Evolutionary conservation across 1,284 basidiomycete genomes (phyloP).

Genomic region (Sanghuangporus sanghuang): DNA sequence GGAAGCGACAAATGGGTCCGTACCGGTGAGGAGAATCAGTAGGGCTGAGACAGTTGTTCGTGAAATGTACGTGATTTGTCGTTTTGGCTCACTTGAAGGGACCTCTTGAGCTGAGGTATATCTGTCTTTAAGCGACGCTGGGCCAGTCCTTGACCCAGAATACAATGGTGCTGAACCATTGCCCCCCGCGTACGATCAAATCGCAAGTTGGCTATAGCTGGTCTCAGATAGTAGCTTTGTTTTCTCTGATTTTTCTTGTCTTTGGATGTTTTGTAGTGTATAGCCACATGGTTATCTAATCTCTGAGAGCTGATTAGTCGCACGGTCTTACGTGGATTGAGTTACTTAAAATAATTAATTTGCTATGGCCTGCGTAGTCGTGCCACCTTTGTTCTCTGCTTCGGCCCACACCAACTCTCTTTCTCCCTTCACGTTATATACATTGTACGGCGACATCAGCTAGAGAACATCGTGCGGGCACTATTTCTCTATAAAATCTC

Average conservation of each 20-base stretch:
- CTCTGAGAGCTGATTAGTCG: background rate
- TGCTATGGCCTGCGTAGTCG: background rate
- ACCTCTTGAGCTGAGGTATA: background rate
- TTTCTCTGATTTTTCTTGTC: background rate
- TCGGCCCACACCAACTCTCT: background rate
- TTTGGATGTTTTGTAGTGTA: background rate
- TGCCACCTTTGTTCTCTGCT: background rate
- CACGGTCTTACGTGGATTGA: background rate
- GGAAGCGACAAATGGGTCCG: background rate
- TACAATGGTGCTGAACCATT: background rate
- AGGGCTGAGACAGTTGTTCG: background rate
- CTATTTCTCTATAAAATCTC: background rate
- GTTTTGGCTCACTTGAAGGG: background rate
- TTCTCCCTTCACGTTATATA: background rate
- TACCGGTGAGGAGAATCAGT: background rate
- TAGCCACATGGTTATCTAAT: background rate
- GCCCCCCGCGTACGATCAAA: background rate
- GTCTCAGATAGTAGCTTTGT: no score
- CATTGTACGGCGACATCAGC: background rate
- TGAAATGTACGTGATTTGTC: background rate
- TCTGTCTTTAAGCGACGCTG: background rate
- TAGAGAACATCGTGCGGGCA: slow-evolving; percentile 6
- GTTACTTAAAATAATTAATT: background rate
- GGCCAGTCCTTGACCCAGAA: background rate
- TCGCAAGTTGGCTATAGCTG: no score